Percentiles rank a stretch among this genome's conserved stretches.
These are phyloP conservation scores for Delphinella strobiligena DNA, from an alignment of 2,329 filamentous ascomycete genomes.

Conservation along the genomic window DNA sequence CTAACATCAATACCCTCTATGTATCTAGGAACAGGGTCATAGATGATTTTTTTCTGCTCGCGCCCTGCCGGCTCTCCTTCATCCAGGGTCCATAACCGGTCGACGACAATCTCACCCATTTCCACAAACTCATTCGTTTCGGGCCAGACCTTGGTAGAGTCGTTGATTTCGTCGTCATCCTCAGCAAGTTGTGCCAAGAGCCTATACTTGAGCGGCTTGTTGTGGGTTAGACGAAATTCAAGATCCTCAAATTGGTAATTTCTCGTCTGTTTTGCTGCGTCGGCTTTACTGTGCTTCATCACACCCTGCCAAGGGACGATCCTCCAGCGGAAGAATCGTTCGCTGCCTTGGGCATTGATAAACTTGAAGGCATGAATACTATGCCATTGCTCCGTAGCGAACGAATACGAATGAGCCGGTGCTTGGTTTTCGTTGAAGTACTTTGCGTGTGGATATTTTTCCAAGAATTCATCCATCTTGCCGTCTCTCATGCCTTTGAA, in stretches of 20 bases:
- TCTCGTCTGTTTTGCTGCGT: too few species aligned
- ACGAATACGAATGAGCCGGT: conserved; percentile 2
- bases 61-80: conserved; percentile 7
- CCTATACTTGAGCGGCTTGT: conserved; percentile 6
- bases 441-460: conserved; percentile 1
- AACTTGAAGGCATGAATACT: conserved; percentile 2
- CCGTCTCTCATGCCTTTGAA: conserved; percentile 3
- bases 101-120: conserved; percentile 1
- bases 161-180: not conserved
- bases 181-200: conserved; percentile 1
- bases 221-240: not conserved
- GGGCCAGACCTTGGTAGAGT: conserved; percentile 1
- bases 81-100: too few species aligned
- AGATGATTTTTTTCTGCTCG: conserved; percentile 12
- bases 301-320: conserved; percentile 2
- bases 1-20: conserved; percentile 12
- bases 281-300: conserved; percentile 7
- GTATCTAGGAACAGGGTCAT: conserved; percentile 11
- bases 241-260: conserved; percentile 2
- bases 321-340: conserved; percentile 3
- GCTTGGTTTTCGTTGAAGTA: conserved; percentile 5
- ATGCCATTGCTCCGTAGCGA: conserved; percentile 5
- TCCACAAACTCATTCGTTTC: conserved; percentile 3
- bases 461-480: conserved; percentile 1
- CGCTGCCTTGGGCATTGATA: not conserved